Percentiles rank a stretch among this genome's conserved stretches.
phyloP scores from a whole-genome alignment of 805 yeast genomes.

The Torulaspora quercuum region DNA sequence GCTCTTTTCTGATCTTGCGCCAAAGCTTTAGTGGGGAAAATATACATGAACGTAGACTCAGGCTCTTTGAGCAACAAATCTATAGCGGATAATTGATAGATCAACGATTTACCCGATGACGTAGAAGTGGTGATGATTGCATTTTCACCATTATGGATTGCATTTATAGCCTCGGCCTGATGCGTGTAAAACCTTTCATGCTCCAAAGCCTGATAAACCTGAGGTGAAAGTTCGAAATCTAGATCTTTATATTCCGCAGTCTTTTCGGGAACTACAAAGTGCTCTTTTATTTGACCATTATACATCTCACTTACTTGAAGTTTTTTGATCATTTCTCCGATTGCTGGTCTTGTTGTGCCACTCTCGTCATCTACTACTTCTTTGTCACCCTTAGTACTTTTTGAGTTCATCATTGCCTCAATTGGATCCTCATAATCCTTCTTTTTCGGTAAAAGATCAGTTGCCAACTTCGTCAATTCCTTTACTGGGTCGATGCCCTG shows the following conservation, averaged over 20 bases:
- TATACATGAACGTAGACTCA: constrained; percentile 67
- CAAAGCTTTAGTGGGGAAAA: constrained; percentile 94
- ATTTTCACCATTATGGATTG: constrained; percentile 53
- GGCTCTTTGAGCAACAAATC: constrained; percentile 41
- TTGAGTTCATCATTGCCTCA: constrained; percentile 47
- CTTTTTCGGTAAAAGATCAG: constrained; percentile 45
- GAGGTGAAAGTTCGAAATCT: constrained; percentile 47
- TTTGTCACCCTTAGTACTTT: constrained; percentile 23
- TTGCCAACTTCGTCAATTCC: constrained; percentile 39
- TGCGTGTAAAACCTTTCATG: constrained; percentile 63
- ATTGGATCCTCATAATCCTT: constrained; percentile 58
- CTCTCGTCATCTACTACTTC: constrained; percentile 27
- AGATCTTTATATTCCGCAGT: constrained; percentile 45
- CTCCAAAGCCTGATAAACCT: constrained; percentile 50
- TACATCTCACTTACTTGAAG: constrained; percentile 51
- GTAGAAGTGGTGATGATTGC: constrained; percentile 93
- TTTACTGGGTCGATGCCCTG: constrained; percentile 42
- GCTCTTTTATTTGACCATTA: constrained; percentile 57
- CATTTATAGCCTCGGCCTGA: constrained; percentile 73
- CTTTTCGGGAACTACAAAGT: constrained; percentile 47
- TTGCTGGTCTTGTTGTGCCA: constrained; percentile 39
- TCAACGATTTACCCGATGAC: constrained; percentile 91
- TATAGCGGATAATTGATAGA: constrained; percentile 84
- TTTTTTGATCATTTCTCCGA: constrained; percentile 48
- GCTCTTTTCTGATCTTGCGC: constrained; percentile 95